Conservation (phyloP, 2,329 filamentous ascomycete species). For the Diplodia sapinea region DNA sequence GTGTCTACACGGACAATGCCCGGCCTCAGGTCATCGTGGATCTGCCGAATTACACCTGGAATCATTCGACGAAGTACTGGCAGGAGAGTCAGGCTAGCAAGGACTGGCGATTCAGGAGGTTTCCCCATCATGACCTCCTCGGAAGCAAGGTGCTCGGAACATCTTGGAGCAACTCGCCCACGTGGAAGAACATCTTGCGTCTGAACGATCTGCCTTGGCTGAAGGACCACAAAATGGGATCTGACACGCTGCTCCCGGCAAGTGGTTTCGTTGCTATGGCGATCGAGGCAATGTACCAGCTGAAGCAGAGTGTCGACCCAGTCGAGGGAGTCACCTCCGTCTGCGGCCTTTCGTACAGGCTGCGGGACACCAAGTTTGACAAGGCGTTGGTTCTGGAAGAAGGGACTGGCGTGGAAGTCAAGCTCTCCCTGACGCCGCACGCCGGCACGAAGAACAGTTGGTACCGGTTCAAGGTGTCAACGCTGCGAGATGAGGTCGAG, state of each 20-base stretch:
- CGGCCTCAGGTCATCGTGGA: slow-evolving; percentile 33
- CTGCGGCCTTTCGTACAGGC: slow-evolving; percentile 21
- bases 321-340: slow-evolving; percentile 34
- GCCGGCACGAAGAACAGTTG: slow-evolving; percentile 32
- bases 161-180: slow-evolving; percentile 40
- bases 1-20: background rate
- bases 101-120: slow-evolving; percentile 34
- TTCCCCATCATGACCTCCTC: slow-evolving; percentile 37
- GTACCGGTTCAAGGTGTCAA: slow-evolving; percentile 37
- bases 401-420: slow-evolving; percentile 36
- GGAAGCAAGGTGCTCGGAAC: slow-evolving; percentile 41
- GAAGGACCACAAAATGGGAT: slow-evolving; percentile 46
- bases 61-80: slow-evolving; percentile 37
- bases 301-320: background rate
- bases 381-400: slow-evolving; percentile 36
- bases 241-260: slow-evolving; percentile 7
- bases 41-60: slow-evolving; percentile 41
- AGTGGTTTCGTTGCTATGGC: slow-evolving; percentile 17
- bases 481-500: slow-evolving; percentile 28
- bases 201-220: slow-evolving; percentile 54
- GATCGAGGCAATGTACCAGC: slow-evolving; percentile 24
- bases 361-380: slow-evolving; percentile 39
- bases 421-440: slow-evolving; percentile 33
- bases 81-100: slow-evolving; percentile 36
- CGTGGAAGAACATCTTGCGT: slow-evolving; percentile 52